Conservation (phyloP, 2,329 filamentous ascomycete genomes). For the Penicillium italicum region DNA sequence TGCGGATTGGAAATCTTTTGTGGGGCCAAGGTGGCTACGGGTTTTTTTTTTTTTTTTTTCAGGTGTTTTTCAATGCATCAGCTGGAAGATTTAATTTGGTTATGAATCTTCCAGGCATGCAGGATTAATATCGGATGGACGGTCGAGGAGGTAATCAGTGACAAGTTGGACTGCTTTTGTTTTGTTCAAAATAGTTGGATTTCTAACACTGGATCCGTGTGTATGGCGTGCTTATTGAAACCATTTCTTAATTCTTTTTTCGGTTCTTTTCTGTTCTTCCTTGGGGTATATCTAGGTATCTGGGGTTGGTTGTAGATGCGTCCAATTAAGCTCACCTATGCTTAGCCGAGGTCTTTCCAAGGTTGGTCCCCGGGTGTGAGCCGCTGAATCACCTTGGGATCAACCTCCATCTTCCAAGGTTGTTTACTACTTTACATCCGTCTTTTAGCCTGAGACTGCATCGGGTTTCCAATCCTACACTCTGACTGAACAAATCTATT, state of each 20-base stretch:
- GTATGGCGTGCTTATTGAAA: conserved; percentile 15
- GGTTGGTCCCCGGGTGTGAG: not conserved
- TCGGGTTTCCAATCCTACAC: too few species aligned
- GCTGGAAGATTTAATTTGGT: conserved; percentile 7
- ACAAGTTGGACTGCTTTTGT: conserved; percentile 7
- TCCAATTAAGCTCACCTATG: not conserved
- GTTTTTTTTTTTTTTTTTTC: conserved; percentile 7
- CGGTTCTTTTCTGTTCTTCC: not conserved
- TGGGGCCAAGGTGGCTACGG: not conserved
- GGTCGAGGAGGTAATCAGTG: conserved; percentile 17
- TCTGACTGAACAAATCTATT: not conserved
- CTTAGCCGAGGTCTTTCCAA: conserved; percentile 10
- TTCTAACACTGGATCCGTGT: conserved; percentile 16
- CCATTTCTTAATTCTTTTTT: not conserved
- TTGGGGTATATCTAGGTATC: not conserved
- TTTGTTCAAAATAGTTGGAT: conserved; percentile 18
- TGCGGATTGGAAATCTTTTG: not conserved
- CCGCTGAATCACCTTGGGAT: not conserved
- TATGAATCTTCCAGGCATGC: conserved; percentile 2
- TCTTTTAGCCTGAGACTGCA: not conserved
- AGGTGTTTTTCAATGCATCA: conserved; percentile 1
- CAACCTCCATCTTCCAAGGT: not conserved
- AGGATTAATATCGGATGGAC: conserved; percentile 7
- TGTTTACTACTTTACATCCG: not conserved
- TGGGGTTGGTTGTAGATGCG: not conserved